Base-by-base conservation (phyloP, 78 protist genomes). In the Protostelium mycophagum region DNA sequence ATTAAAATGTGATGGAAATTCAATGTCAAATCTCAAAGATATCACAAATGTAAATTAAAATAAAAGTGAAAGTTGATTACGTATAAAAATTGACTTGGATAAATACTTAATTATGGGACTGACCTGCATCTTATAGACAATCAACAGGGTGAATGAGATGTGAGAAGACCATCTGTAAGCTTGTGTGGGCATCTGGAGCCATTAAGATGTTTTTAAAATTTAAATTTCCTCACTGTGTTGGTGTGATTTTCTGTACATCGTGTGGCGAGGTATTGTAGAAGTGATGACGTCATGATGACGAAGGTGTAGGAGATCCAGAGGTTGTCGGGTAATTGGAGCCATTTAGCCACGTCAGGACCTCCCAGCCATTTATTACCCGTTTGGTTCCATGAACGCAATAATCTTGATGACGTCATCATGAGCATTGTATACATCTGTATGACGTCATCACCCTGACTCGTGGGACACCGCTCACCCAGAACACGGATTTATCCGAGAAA, bases 301-400 rank as follows among this genome's bases (percentile, higher is more conserved):
- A 51, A 25, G 73, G 16, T 51, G 73, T 5, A 25, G 73, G 73
- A 51, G 73, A 51, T 51, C 73, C 73, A 51, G 31, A 16, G 16
- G 16, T 51, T 5, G 5, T 51, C 73, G 73, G 73, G 73, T 16
- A 25, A 5, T 51, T 51, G 5, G 31, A 51, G 73, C 73, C 73
- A 51, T 51, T 51, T 51, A 25, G 73, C 73, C 73, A 85, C 28
- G 34, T 16, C 88, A 34, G 88, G 85, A 36, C 90, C 91, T 83
- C 92, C 96, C 31, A 88, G 5, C 96, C 96, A 94, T 38, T 94
- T 91, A 31, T 90, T 89, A 31, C 96, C 96, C 36, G 96, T 94
- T 84, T 94, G 96, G 87, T 94, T 94, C 92, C 93, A 94, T 1
- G 90, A 39, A 85, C 96, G 89, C n/a, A 86, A 36, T 1, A 90